These are phyloP conservation scores for Dunaliella sp. DNA, from an alignment of 139 green algal genomes.

Conservation along the genomic window DNA sequence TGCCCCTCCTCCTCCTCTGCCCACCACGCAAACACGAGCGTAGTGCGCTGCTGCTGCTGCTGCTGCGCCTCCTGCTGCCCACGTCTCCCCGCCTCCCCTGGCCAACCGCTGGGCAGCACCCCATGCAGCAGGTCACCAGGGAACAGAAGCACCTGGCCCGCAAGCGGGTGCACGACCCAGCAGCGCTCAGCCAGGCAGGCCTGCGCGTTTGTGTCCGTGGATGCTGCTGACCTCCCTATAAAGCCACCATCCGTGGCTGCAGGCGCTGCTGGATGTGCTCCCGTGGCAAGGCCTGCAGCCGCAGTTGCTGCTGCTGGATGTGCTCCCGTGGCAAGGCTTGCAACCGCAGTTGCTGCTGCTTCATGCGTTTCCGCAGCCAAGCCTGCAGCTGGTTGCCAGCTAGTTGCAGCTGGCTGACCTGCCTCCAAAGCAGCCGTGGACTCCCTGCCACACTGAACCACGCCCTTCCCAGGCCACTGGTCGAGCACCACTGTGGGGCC, in stretches of 20 bases:
- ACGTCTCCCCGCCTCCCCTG: neutral
- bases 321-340: too few relatives aligned
- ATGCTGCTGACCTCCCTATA: neutral
- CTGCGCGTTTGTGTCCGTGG: too few relatives aligned
- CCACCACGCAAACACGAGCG: slow-evolving; percentile 46
- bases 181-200: neutral
- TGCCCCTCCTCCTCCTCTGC: neutral
- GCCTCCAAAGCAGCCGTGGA: too few relatives aligned
- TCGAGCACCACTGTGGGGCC: neutral
- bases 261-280: too few relatives aligned
- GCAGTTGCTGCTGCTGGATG: too few relatives aligned
- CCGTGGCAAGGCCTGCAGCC: too few relatives aligned
- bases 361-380: too few relatives aligned
- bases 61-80: slow-evolving; percentile 1
- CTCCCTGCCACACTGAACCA: too few relatives aligned
- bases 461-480: neutral
- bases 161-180: slow-evolving; percentile 18
- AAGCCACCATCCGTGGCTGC: too few relatives aligned
- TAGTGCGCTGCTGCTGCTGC: slow-evolving; percentile 17
- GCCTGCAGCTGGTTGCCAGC: too few relatives aligned
- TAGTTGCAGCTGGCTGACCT: too few relatives aligned
- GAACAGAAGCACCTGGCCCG: slow-evolving; percentile 25
- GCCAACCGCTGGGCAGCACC: slow-evolving; percentile 31
- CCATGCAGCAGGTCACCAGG: slow-evolving; percentile 44
- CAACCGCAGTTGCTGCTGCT: too few relatives aligned